Conservation (phyloP, 192 early-diverging fungal genomes). For the Phycomyces nitens region DNA sequence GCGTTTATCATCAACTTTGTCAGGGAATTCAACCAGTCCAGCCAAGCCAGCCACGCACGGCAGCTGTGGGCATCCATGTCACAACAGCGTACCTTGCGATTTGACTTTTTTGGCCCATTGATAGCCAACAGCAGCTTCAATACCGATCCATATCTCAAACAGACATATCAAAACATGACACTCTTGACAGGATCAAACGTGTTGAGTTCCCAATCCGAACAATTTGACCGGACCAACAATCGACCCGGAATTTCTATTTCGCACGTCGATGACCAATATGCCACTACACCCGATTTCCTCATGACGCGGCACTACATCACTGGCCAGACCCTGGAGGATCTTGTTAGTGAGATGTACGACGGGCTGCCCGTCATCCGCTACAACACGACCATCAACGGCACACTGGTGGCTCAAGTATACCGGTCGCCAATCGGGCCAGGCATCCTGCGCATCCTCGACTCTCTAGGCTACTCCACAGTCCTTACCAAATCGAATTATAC, state of each 20-base stretch:
- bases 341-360: slow-evolving; percentile 12
- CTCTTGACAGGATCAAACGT: slow-evolving; percentile 13
- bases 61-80: slow-evolving; percentile 14
- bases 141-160: slow-evolving; percentile 10
- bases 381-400: background rate
- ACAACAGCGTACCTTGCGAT: background rate
- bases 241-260: slow-evolving; percentile 27
- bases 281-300: slow-evolving; percentile 28
- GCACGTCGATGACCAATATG: slow-evolving; percentile 31
- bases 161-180: slow-evolving; percentile 20
- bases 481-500: slow-evolving; percentile 21
- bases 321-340: slow-evolving; percentile 23
- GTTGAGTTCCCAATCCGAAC: slow-evolving; percentile 1
- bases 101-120: slow-evolving; percentile 5
- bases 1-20: slow-evolving; percentile 35
- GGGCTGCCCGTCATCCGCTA: slow-evolving; percentile 5
- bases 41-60: slow-evolving; percentile 20
- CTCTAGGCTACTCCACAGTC: slow-evolving; percentile 35
- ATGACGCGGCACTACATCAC: slow-evolving; percentile 17
- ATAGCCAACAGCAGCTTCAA: slow-evolving; percentile 9
- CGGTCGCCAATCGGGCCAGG: slow-evolving; percentile 31
- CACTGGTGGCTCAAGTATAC: background rate
- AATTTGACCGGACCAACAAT: slow-evolving; percentile 10
- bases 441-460: slow-evolving; percentile 26
- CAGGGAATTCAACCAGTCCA: slow-evolving; percentile 17